Base-by-base conservation (phyloP, 2,329 filamentous ascomycete genomes). In the Sclerotinia borealis region DNA sequence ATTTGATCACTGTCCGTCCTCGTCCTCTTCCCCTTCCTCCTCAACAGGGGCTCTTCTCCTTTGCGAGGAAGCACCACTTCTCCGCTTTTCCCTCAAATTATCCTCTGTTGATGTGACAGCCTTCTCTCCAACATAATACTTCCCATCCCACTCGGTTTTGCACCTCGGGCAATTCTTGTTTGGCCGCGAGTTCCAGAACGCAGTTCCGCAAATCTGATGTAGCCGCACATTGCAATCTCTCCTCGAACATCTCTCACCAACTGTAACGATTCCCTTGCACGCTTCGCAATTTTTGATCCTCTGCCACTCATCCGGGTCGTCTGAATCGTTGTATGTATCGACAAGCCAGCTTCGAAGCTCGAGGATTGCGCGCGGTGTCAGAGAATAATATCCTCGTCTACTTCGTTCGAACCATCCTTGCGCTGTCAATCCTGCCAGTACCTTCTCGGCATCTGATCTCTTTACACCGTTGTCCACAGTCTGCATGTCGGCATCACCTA, bases 321-420 rank as follows among this genome's bases (percentile, higher is more conserved):
- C 85, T 1, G 81, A 83, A 62, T 96, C 90, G 73, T 99, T 98
- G 76, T 96, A 99, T 34, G 89, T 91, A 60, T 91, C 90, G n/a
- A 91, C 78, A 55, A 99, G 81, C 87, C 93, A 98, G 1, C 84
- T 81, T 64, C 89, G 83, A 63, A 99, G 78, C 79, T 99, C 95
- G 80, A 98, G 85, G 68, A 99, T 78, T 1, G 86, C 89, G 10
- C 93, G 84, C 3, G 92, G 85, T 59, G 87, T 88, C 22, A 97
- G 80, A 22, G 83, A 85, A 75, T 92, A 97, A 76, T 88, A 96
- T 0, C 86, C 86, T 13, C 82, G 81, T 19, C 75, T 72, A 65
- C 89, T 95, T 73, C 86, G 85, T 74, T 93, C 88, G 63, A 99
- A 83, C 91, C 95, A 99, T 3, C 89, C 90, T 71, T 95, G 90